A percentile compares a stretch with the other conserved stretches of the same genome.
phyloP scores from a whole-genome alignment of 352 stramenopile genomes.

The Globisporangium perplexum region DNA sequence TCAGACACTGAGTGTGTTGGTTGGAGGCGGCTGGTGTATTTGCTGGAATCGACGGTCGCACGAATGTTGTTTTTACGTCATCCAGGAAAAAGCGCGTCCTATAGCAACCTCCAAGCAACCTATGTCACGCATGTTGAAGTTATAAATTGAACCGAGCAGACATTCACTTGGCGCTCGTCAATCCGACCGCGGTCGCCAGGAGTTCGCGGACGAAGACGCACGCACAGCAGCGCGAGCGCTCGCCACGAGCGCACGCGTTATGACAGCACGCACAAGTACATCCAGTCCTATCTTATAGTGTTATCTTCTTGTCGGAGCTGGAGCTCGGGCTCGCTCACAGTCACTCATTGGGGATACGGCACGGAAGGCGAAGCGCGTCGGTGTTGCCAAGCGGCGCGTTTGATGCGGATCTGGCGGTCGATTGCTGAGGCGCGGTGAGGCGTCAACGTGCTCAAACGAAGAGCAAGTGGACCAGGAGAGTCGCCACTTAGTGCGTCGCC shows the following conservation, averaged over 20 bases:
- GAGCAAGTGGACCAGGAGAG: not conserved
- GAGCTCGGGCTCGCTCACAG: not conserved
- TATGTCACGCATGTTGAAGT: not conserved
- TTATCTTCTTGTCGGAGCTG: not conserved
- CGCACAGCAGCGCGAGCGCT: too few relatives aligned
- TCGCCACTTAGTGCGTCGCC: conserved; percentile 12
- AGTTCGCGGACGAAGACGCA: too few relatives aligned
- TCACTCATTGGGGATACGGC: not conserved
- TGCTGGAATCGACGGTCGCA: not conserved
- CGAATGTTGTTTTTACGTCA: not conserved
- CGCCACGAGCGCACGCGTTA: too few relatives aligned
- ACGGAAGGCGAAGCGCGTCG: not conserved
- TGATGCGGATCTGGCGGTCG: not conserved
- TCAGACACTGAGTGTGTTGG: not conserved
- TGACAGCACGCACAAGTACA: too few relatives aligned
- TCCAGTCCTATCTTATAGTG: not conserved
- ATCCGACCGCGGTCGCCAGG: too few relatives aligned
- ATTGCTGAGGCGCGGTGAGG: too few relatives aligned
- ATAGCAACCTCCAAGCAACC: not conserved
- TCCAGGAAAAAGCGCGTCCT: too few relatives aligned
- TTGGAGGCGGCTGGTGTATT: not conserved
- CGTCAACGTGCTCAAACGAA: too few relatives aligned
- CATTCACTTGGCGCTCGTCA: too few relatives aligned
- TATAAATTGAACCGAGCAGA: too few relatives aligned
- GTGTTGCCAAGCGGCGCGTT: not conserved